Conservation (phyloP, 192 early-diverging fungal species). For the Mortierella alpina region DNA sequence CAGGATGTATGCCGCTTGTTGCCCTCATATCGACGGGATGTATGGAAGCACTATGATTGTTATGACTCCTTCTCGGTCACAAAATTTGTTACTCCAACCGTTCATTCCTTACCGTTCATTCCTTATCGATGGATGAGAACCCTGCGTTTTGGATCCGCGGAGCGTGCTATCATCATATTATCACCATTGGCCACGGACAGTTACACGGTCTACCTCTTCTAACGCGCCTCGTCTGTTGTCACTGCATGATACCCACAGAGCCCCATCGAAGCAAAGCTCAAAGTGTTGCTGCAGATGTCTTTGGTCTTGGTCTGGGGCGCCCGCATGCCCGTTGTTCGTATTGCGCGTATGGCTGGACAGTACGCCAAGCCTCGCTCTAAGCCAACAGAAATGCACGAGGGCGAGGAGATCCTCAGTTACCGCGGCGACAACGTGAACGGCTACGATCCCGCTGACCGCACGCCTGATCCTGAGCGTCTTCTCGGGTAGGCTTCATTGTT, state of each 20-base stretch:
- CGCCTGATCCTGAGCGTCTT: conserved; percentile 93
- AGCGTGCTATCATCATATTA: not conserved
- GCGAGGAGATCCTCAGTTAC: conserved; percentile 86
- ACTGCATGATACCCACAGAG: conserved; percentile 53
- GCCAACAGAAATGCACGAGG: conserved; percentile 88
- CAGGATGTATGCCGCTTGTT: not conserved
- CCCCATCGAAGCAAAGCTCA: conserved; percentile 94
- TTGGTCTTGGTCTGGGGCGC: conserved; percentile 95
- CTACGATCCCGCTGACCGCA: conserved; percentile 84
- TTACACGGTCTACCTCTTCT: not conserved
- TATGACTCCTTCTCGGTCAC: conserved; percentile 43
- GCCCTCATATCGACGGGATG: not conserved
- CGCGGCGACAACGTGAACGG: conserved; percentile 99
- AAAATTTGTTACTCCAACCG: not conserved
- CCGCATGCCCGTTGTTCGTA: conserved; percentile 91
- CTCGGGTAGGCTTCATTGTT: conserved; percentile 61
- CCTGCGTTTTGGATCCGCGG: too few relatives aligned
- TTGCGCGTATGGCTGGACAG: conserved; percentile 98
- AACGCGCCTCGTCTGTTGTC: not conserved
- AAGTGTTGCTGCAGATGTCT: conserved; percentile 97
- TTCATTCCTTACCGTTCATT: not conserved
- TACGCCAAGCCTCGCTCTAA: conserved; percentile 98
- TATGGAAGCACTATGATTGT: not conserved
- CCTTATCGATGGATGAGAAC: conserved; percentile 1
- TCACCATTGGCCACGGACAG: not conserved